Conservation (phyloP, 108 stramenopile species). For the Cyclotella baltica region DNA sequence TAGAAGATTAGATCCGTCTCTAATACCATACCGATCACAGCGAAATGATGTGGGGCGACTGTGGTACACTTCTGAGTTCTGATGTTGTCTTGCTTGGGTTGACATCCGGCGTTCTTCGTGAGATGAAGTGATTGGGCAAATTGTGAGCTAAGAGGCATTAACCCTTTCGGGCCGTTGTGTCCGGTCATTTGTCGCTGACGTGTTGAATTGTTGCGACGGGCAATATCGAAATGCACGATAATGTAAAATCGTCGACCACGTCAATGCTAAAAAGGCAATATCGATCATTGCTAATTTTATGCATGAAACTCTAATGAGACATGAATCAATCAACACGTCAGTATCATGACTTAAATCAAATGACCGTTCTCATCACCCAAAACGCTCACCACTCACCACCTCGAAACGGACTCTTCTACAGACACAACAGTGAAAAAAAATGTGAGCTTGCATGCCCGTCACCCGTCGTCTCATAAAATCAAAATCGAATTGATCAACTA, state of each 20-base stretch:
- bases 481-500: constrained; percentile 5
- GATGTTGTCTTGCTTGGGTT: background rate
- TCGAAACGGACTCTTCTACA: too few relatives aligned
- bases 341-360: background rate
- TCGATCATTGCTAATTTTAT: background rate
- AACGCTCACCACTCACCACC: too few relatives aligned
- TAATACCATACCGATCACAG: too few relatives aligned
- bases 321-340: background rate
- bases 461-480: constrained; percentile 2
- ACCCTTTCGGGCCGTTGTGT: too few relatives aligned
- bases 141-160: too few relatives aligned
- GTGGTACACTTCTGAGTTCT: too few relatives aligned
- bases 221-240: background rate
- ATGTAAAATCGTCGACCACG: background rate
- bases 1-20: too few relatives aligned
- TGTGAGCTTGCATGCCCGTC: too few relatives aligned
- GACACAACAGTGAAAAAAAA: too few relatives aligned
- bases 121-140: background rate
- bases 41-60: background rate
- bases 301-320: background rate
- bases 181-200: background rate
- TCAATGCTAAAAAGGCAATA: background rate
- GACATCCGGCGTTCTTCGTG: background rate
- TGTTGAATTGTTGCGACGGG: background rate
- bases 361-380: too few relatives aligned